Base-by-base conservation (phyloP, 495 filamentous ascomycete species). In the Lichina pygmaea region DNA sequence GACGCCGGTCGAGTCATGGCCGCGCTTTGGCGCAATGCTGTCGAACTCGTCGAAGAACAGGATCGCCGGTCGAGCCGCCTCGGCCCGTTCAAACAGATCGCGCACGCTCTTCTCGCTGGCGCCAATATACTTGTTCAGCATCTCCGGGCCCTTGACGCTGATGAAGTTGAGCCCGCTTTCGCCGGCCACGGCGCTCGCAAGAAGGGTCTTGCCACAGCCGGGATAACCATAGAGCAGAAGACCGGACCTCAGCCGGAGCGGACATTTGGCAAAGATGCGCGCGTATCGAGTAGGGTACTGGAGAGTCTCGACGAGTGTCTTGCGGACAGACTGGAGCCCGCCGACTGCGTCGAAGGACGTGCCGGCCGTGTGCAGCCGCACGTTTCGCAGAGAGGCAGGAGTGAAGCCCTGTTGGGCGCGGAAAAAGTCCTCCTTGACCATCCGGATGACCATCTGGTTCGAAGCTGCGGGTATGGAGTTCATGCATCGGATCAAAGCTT, bases 41-140 rank as follows among this genome's bases (percentile, higher is more conserved):
- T 97, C 89, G 54, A 95, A 95, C 57, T 97, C 89, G 55, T 97
- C 89, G 53, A 97, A 95, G 66, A 97, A 97, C 2, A 97, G 64
- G 8, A 97, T 75, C 50, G 86, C 93, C 0, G 89, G 89, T 36
- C 77, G 71, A 2, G 89, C 89, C 9, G 86, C 85, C 49, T 78
- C 71, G 0, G 89, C 89, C 48, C 89, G 71, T 54, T 89, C 86
- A 49, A 97, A 97, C 2, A 95, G 67, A 58, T 95, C 89, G 2
- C 91, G 74, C 12, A 97, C 84, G 46, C 72, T 80, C 62, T 95
- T 95, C 53, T 97, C 89, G 34, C 77, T 84, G 0, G 89, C 89
- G 47, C 89, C 89, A 34, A 95, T 95, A 57, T 95, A 95, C 57
- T 95, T 97, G 61, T 95, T 95, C 49, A 97, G 59, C 39, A 97